A percentile compares a stretch with the other conserved stretches of the same genome.
These are phyloP conservation scores for Arctostaphylos glauca DNA, from an alignment of 148 eudicot genomes.

Conservation along the genomic window DNA sequence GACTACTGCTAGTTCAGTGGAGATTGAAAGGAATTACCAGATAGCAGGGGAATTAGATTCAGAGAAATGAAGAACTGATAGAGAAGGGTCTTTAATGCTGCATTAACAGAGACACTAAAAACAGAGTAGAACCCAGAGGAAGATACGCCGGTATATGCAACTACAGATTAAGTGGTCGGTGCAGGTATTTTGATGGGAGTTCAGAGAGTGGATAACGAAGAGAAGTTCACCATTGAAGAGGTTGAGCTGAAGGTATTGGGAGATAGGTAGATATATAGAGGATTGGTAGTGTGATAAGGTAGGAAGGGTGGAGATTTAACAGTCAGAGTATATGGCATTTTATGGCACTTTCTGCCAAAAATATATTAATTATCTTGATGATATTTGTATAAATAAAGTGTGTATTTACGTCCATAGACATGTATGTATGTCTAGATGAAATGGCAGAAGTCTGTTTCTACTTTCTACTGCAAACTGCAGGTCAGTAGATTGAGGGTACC, in stretches of 20 bases:
- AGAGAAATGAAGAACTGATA: conserved; percentile 11
- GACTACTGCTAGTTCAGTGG: neutral
- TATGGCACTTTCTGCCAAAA: conserved; percentile 41
- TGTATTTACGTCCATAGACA: neutral
- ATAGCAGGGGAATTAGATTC: conserved; percentile 4
- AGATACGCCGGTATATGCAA: neutral
- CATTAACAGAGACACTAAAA: conserved; percentile 10
- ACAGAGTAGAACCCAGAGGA: neutral
- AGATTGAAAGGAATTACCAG: conserved; percentile 23
- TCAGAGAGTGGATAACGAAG: conserved; percentile 21
- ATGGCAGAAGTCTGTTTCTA: neutral
- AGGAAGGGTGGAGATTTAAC: conserved; percentile 97
- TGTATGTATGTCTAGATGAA: neutral
- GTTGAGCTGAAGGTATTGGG: conserved; percentile 7
- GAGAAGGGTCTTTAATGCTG: conserved; percentile 32
- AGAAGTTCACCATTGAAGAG: conserved; percentile 24
- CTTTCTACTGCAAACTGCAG: neutral
- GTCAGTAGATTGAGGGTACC: conserved; percentile 2
- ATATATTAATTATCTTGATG: conserved; percentile 17
- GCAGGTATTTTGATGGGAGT: neutral
- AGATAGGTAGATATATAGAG: conserved; percentile 22
- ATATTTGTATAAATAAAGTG: neutral
- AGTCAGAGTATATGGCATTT: conserved; percentile 64
- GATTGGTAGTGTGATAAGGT: conserved; percentile 67
- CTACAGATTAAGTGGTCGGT: neutral